Evolutionary conservation across 176 grass and related monocot species (phyloP), one percentile per base, ranked within the genome.

Genomic region (Cocos nucifera): DNA sequence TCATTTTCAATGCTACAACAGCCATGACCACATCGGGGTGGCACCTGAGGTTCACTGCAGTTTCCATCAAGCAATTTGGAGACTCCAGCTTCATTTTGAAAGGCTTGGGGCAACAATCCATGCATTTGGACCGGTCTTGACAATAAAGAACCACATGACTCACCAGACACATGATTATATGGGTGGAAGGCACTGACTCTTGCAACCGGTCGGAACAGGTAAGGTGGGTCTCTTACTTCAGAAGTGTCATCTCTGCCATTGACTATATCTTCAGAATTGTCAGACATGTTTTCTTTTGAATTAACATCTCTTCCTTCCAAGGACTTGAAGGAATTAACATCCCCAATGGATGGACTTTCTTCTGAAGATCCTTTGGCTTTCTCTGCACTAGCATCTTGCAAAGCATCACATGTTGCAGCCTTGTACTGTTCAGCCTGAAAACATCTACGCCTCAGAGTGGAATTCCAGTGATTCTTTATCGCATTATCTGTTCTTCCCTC

Each of bases 391-490:
- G 53, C 58, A 60, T 54, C 64, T 66, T 79, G 69, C 16, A 51
- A 28, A 73, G 67, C 54, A 71, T 44, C 79, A 71, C 70, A 21
- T 53, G 66, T 35, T 60, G 69, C 66, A 22, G 24, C 35, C 22
- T 60, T 67, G 64, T 77, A 93, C 22, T 19, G 70, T 23, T 79
- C 63, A 71, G 65, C 59, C 4, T 77, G 62, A 73, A 74, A 78
- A 61, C 70, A 60, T 19, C 79, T 80, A n/a, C 94, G 84, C 61
- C 79, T 92, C 62, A 98, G 73, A 58, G 93, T 92, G 39, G 93
- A 98, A 85, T 98, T 98, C 93, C 87, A 98, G 73, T 92, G 88
- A 30, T 98, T 98, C 82, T 98, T 98, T 56, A 98, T 98, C 22
- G 88, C 85, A 56, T 93, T 98, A 56, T 98, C 88, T 0, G 94